These are phyloP conservation scores for Nelumbo lutea DNA, from an alignment of 164 flowering plant genomes.

Conservation along the genomic window DNA sequence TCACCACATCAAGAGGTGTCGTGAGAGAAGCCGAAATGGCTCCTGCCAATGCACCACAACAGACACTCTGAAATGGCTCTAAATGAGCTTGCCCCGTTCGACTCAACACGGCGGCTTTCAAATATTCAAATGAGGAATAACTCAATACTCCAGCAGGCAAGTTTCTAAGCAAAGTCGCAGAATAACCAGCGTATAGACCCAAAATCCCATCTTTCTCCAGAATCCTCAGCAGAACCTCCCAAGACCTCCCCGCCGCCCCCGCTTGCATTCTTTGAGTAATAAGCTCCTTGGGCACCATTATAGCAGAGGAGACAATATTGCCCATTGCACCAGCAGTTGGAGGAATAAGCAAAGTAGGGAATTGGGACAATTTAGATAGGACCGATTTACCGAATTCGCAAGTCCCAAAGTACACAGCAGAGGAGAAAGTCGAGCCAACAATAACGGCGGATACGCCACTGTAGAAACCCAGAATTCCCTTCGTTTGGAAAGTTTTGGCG, in stretches of 20 bases:
- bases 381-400: conserved; percentile 94
- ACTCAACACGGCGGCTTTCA: conserved; percentile 81
- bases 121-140: conserved; percentile 90
- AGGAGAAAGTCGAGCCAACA: conserved; percentile 80
- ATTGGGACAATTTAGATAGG: conserved; percentile 44
- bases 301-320: conserved; percentile 85
- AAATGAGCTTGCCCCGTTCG: conserved; percentile 41
- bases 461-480: conserved; percentile 81
- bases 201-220: conserved; percentile 76
- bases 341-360: conserved; percentile 70
- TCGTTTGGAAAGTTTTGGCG: conserved; percentile 62
- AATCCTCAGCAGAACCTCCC: conserved; percentile 77
- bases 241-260: conserved; percentile 80
- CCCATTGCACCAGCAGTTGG: conserved; percentile 99
- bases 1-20: conserved; percentile 90
- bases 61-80: conserved; percentile 79
- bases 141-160: conserved; percentile 93
- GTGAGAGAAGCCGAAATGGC: conserved; percentile 86
- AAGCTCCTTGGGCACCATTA: conserved; percentile 96
- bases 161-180: conserved; percentile 89
- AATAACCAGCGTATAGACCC: conserved; percentile 91
- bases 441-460: conserved; percentile 90
- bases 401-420: conserved; percentile 92
- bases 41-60: conserved; percentile 95
- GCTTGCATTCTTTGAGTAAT: conserved; percentile 95